These are phyloP conservation scores for Podila verticillata DNA, from an alignment of 192 early-diverging fungal genomes.

Conservation along the genomic window DNA sequence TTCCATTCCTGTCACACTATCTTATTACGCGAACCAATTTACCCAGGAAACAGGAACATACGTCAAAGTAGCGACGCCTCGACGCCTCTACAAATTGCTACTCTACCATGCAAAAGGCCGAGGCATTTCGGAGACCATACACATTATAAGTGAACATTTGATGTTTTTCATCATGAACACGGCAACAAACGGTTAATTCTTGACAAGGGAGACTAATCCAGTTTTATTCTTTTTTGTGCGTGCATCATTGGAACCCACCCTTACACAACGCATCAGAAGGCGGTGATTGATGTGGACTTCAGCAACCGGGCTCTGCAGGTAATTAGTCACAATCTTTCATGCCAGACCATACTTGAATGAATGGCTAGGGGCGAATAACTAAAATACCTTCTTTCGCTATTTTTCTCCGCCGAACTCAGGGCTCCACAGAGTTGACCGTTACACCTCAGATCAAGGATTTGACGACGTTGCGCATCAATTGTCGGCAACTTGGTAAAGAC, in stretches of 20 bases:
- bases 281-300: constrained; percentile 62
- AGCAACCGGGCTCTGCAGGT: constrained; percentile 56
- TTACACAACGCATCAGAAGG: constrained; percentile 63
- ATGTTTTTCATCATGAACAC: background rate
- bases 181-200: background rate
- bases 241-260: background rate
- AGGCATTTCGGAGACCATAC: constrained; percentile 28
- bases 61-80: background rate
- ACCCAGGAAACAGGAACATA: background rate
- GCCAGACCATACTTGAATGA: background rate
- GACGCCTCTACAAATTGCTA: background rate
- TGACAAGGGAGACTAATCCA: background rate
- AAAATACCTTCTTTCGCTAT: no score
- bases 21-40: no score
- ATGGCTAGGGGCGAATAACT: no score
- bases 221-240: constrained; percentile 1
- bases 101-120: constrained; percentile 42
- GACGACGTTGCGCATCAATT: constrained; percentile 53
- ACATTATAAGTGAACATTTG: constrained; percentile 47
- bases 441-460: constrained; percentile 54
- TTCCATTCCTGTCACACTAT: no score
- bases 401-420: constrained; percentile 31
- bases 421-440: constrained; percentile 60
- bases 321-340: background rate
- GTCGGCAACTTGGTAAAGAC: constrained; percentile 57